Base-by-base conservation (phyloP, 208 protist species). In the Herpetomonas samuelpessoai region DNA sequence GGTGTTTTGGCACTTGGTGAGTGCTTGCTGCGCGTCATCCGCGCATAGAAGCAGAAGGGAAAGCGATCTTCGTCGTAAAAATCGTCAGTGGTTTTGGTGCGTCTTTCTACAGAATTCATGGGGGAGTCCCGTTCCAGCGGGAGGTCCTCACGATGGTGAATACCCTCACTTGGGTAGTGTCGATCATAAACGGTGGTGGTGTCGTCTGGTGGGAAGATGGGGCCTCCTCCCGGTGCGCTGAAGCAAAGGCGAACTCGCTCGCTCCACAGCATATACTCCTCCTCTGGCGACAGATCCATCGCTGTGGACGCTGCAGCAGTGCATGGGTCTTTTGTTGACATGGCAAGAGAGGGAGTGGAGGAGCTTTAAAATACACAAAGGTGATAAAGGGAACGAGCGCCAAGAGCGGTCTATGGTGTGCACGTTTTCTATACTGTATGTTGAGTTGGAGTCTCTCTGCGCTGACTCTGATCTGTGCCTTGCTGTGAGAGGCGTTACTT, bases 11-110 rank as follows among this genome's bases (percentile, higher is more conserved):
- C 12, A 21, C 18, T 39, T 28, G 7, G 14, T 9, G 46, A 12
- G 16, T 14, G 27, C 18, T 22, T 2, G 25, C 6, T 48, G 53
- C 70, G 38, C 31, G 75, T 24, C 65, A 91, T 73, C 18, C 75
- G 71, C 21, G 65, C 57, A 51, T 91, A 88, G 31, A 91, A 91
- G 49, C 84, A 91, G 38, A 59, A 66, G 0, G 80, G 78, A 28
- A 76, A 89, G 9, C 62, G 3, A 18, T 48, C 21, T 7, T 49
- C 59, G 38, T 88, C 76, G 44, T 70, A 56, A 22, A 49, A 62
- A 18, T 26, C 16, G 18, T 6, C 14, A 1, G 45, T 46, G 3
- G 1, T 47, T 44, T 60, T 41, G 14, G 22, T 0, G 16, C 18
- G 16, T 4, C 10, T 56, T 9, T 53, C 27, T 31, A 38, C 10